Conservation (phyloP, 2,329 filamentous ascomycete species). For the Stagonosporopsis tanaceti region DNA sequence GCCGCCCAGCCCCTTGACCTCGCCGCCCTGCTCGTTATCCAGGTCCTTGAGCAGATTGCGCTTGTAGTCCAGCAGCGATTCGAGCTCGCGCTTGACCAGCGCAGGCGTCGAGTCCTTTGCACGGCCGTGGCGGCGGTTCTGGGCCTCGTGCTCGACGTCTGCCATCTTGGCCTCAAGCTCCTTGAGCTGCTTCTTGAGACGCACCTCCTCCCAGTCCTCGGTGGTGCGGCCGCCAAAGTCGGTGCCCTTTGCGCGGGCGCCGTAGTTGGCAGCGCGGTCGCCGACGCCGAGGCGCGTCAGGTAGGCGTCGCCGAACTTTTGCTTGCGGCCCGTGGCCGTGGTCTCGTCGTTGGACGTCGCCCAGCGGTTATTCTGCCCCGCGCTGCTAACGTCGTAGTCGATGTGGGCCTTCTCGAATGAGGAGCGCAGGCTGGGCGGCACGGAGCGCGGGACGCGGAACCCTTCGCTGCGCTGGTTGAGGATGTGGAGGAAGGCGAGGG, state of each 20-base stretch:
- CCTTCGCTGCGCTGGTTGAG: slow-evolving; percentile 96
- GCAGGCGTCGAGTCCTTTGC: slow-evolving; percentile 81
- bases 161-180: slow-evolving; percentile 90
- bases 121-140: slow-evolving; percentile 63
- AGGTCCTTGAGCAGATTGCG: slow-evolving; percentile 77
- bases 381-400: slow-evolving; percentile 89
- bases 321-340: slow-evolving; percentile 87
- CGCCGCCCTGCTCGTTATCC: slow-evolving; percentile 74
- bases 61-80: slow-evolving; percentile 96
- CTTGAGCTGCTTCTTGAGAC: slow-evolving; percentile 88
- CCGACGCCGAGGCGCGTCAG: slow-evolving; percentile 84
- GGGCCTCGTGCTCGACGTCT: slow-evolving; percentile 77
- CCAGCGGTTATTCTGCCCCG: slow-evolving; percentile 79
- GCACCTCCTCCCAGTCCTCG: slow-evolving; percentile 95
- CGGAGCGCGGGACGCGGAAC: slow-evolving; percentile 88
- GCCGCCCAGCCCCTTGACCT: slow-evolving; percentile 71
- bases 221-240: slow-evolving; percentile 89
- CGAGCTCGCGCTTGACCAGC: slow-evolving; percentile 90
- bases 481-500: slow-evolving; percentile 93
- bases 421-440: slow-evolving; percentile 87
- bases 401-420: slow-evolving; percentile 97
- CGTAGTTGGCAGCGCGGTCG: slow-evolving; percentile 73
- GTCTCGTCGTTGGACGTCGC: slow-evolving; percentile 79
- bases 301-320: slow-evolving; percentile 97
- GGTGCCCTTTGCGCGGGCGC: slow-evolving; percentile 76